phyloP scores from a whole-genome alignment of 2,329 filamentous ascomycete species.

The Colletotrichum tamarilloi region DNA sequence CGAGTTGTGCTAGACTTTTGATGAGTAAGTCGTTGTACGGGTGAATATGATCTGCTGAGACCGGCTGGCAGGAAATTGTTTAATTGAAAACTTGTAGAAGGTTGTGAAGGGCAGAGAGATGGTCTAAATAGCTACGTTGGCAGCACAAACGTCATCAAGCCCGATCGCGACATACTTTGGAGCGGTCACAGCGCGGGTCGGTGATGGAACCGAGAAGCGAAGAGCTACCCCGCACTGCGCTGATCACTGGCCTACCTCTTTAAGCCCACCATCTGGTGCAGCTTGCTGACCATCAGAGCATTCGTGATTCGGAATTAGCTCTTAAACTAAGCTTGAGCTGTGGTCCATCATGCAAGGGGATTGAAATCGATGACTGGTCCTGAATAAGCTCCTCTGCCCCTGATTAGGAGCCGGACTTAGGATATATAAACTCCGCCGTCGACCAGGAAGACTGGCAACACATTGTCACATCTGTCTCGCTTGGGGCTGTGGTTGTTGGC shows the following conservation, averaged over 20 bases:
- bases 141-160: conserved; percentile 20
- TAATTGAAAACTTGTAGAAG: accelerated
- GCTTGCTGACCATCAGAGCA: background rate
- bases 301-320: background rate
- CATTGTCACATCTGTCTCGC: no score
- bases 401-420: background rate
- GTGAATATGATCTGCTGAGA: background rate
- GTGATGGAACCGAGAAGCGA: background rate
- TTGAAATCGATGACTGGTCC: background rate
- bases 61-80: no score
- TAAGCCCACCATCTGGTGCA: background rate
- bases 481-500: background rate
- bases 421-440: background rate
- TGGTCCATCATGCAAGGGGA: background rate
- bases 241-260: conserved; percentile 7
- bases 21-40: background rate
- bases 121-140: background rate
- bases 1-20: background rate
- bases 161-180: conserved; percentile 21
- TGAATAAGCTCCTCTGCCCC: no score
- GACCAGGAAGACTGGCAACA: no score
- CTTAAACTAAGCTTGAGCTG: background rate
- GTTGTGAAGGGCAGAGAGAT: no score
- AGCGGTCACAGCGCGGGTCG: conserved; percentile 27
- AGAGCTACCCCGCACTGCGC: conserved; percentile 24